Evolutionary conservation across 2,329 filamentous ascomycete genomes (phyloP).

Genomic region (Sporothrix brunneoviolacea): DNA sequence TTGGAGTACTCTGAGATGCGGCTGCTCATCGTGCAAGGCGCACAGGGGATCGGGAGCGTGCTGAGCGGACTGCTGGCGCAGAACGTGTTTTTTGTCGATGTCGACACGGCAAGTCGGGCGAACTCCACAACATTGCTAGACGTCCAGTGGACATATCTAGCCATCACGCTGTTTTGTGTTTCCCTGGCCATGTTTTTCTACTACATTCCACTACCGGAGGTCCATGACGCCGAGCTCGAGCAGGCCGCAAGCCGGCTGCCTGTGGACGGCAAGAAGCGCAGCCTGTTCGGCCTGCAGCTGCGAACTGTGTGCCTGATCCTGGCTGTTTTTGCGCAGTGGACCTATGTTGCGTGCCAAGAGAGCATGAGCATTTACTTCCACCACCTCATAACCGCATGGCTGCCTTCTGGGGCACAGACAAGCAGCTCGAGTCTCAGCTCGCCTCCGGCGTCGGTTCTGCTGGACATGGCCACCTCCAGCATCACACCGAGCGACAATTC

Average conservation of each 20-base stretch:
- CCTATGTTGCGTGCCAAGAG: constrained; percentile 70
- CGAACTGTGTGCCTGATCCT: constrained; percentile 56
- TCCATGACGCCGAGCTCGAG: constrained; percentile 49
- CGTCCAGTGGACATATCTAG: constrained; percentile 82
- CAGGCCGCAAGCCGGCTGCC: constrained; percentile 41
- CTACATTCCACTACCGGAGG: constrained; percentile 60
- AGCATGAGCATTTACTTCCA: constrained; percentile 56
- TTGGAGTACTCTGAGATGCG: constrained; percentile 66
- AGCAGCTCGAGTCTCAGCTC: no score
- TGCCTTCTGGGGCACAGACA: no score
- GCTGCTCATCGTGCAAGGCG: constrained; percentile 66
- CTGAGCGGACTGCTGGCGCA: constrained; percentile 66
- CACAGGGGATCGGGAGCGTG: constrained; percentile 70
- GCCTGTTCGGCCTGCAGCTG: constrained; percentile 39
- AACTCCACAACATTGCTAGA: constrained; percentile 54
- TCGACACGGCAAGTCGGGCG: constrained; percentile 32
- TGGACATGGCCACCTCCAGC: not conserved
- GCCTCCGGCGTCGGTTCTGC: no score
- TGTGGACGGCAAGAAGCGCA: constrained; percentile 43
- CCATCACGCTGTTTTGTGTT: constrained; percentile 68
- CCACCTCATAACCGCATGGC: constrained; percentile 38
- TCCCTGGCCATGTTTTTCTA: constrained; percentile 62
- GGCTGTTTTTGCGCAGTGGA: constrained; percentile 70
- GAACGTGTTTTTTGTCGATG: constrained; percentile 63
- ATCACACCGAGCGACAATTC: constrained; percentile 18